Evolutionary conservation across 2,329 filamentous ascomycete species (phyloP).

Genomic region (Parascedosporium putredinis): DNA sequence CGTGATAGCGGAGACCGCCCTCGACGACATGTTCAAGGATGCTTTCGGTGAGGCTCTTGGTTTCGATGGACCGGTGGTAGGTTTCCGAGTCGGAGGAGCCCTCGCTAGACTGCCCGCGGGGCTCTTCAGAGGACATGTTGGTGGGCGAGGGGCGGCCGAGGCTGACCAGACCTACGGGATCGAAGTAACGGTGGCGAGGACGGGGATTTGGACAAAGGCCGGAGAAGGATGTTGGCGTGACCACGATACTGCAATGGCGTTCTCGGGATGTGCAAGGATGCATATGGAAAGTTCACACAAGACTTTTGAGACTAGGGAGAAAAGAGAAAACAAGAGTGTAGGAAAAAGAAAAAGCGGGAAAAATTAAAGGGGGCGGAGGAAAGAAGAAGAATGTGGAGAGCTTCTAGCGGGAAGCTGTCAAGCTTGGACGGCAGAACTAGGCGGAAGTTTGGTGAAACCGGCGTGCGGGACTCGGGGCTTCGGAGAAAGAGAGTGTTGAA

Average conservation of each 20-base stretch:
- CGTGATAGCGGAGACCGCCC: conserved; percentile 32
- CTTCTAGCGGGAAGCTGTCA: not conserved
- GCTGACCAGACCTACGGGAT: no score
- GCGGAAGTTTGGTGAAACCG: no score
- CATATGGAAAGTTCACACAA: not conserved
- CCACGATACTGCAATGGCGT: not conserved
- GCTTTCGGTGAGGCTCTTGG: conserved; percentile 29
- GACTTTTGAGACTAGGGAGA: no score
- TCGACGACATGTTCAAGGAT: conserved; percentile 32
- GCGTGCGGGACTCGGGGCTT: not conserved
- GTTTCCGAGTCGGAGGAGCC: conserved; percentile 3
- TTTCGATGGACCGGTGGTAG: conserved; percentile 17
- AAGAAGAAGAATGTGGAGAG: not conserved
- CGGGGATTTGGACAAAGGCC: not conserved
- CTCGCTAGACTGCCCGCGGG: not conserved
- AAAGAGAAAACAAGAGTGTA: no score
- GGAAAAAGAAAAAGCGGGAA: no score
- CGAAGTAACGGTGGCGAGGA: no score
- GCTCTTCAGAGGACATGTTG: not conserved
- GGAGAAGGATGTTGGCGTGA: not conserved
- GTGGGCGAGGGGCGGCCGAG: not conserved
- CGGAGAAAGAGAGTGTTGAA: no score
- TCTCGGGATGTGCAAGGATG: not conserved
- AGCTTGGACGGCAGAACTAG: no score
- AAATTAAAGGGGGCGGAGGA: no score